Evolutionary conservation across 257 asterid genomes (phyloP).

Genomic region (Nicotiana tabacum): DNA sequence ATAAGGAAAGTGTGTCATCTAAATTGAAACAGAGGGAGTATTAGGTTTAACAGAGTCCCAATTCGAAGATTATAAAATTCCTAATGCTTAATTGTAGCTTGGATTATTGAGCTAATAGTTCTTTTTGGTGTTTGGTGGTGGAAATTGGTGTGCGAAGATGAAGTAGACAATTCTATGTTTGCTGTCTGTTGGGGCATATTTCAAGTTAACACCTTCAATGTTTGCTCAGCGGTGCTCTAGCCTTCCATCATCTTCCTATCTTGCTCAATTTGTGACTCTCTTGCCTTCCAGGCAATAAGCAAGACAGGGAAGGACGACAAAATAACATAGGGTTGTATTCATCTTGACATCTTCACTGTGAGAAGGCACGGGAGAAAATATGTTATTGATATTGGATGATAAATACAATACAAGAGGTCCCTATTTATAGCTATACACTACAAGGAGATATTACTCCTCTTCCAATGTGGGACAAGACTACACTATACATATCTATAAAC

Average conservation of each 20-base stretch:
- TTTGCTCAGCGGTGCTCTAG: not conserved
- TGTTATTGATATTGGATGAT: too few relatives aligned
- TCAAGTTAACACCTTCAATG: not conserved
- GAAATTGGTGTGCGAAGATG: not conserved
- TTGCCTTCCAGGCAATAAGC: too few relatives aligned
- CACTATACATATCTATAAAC: too few relatives aligned
- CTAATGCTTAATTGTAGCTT: not conserved
- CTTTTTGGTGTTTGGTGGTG: not conserved
- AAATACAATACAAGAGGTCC: too few relatives aligned
- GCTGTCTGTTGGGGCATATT: not conserved
- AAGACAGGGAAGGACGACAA: too few relatives aligned
- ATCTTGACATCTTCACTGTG: too few relatives aligned
- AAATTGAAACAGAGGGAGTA: not conserved
- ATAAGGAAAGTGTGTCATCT: too few relatives aligned
- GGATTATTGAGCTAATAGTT: not conserved
- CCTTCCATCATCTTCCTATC: not conserved
- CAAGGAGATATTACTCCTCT: too few relatives aligned
- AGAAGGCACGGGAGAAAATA: too few relatives aligned
- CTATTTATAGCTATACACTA: too few relatives aligned
- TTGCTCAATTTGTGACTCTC: not conserved
- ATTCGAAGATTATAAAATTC: not conserved
- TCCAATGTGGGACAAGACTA: too few relatives aligned
- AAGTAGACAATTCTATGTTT: not conserved
- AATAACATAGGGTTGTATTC: too few relatives aligned
- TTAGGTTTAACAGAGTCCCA: not conserved